Percentiles rank a stretch among this genome's conserved stretches.
Evolutionary conservation across 257 asterid genomes (phyloP).

Genomic region (Lycium ferocissimum): DNA sequence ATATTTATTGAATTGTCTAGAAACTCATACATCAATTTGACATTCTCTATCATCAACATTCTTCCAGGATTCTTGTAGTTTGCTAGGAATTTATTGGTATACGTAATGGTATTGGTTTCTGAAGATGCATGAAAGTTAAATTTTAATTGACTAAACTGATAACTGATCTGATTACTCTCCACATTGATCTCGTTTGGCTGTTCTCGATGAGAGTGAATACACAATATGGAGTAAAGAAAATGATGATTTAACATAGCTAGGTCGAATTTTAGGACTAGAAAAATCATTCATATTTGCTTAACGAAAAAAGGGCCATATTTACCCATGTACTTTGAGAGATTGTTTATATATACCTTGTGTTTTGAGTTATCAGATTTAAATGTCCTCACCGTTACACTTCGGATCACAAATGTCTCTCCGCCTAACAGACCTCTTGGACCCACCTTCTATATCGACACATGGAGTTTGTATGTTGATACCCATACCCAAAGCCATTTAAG

Average conservation of each 20-base stretch:
- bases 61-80: slow-evolving; percentile 9
- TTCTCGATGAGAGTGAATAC: background rate
- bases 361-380: background rate
- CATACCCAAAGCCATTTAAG: background rate
- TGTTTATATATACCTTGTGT: background rate
- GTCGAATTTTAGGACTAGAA: background rate
- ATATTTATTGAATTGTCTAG: background rate
- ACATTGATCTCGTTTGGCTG: background rate
- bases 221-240: background rate
- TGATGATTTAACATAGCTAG: background rate
- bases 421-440: background rate
- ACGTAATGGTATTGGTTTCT: slow-evolving; percentile 14
- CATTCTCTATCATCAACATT: slow-evolving; percentile 17
- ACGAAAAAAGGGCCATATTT: background rate
- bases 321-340: background rate
- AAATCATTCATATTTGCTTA: background rate
- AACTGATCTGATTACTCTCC: background rate
- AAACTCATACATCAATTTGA: slow-evolving; percentile 9
- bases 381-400: background rate
- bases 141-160: background rate
- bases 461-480: slow-evolving; percentile 4
- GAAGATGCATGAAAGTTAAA: background rate
- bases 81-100: background rate
- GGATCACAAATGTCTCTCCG: background rate
- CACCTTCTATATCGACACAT: background rate